Percentiles rank a stretch among this genome's conserved stretches.
These are phyloP conservation scores for Cladophialophora yegresii DNA, from an alignment of 2,329 filamentous ascomycete genomes.

Conservation along the genomic window DNA sequence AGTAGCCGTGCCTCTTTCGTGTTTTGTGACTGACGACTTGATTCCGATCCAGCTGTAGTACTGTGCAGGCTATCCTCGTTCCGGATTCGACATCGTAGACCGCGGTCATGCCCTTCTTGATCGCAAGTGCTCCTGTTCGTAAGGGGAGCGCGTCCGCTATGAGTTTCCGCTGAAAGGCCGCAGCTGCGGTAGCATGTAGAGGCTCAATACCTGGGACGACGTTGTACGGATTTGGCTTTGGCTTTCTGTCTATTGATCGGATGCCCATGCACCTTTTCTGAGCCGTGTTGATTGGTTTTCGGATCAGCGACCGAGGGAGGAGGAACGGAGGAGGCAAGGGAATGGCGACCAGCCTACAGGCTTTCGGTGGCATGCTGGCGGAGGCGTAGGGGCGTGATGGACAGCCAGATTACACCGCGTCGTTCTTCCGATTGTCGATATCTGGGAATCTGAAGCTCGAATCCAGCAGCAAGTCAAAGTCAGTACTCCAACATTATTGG, in stretches of 20 bases:
- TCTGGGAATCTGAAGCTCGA: background rate
- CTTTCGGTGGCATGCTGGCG: slow-evolving; percentile 31
- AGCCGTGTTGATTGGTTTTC: slow-evolving; percentile 25
- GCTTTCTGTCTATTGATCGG: slow-evolving; percentile 57
- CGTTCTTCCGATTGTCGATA: background rate
- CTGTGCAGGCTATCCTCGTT: slow-evolving; percentile 79
- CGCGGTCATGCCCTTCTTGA: slow-evolving; percentile 96
- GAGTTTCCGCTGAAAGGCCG: slow-evolving; percentile 60
- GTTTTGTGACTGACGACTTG: slow-evolving; percentile 90
- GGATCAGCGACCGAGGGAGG: slow-evolving; percentile 35
- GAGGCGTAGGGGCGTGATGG: slow-evolving; percentile 5
- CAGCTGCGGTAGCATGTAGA: slow-evolving; percentile 58
- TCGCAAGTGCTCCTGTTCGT: slow-evolving; percentile 78
- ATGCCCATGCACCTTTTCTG: slow-evolving; percentile 52
- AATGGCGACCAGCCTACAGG: slow-evolving; percentile 26
- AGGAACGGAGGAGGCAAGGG: slow-evolving; percentile 36
- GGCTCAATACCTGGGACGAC: slow-evolving; percentile 50
- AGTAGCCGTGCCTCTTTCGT: slow-evolving; percentile 79
- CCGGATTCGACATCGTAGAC: slow-evolving; percentile 77
- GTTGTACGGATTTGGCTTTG: slow-evolving; percentile 57
- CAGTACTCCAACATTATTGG: background rate
- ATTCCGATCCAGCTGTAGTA: slow-evolving; percentile 89
- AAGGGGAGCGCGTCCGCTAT: slow-evolving; percentile 57
- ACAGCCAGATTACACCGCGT: background rate
- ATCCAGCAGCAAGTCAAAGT: background rate